Percentiles rank a stretch among this genome's conserved stretches.
Evolutionary conservation across 192 early-diverging fungal species (phyloP).

Genomic region (Ambispora gerdemannii): DNA sequence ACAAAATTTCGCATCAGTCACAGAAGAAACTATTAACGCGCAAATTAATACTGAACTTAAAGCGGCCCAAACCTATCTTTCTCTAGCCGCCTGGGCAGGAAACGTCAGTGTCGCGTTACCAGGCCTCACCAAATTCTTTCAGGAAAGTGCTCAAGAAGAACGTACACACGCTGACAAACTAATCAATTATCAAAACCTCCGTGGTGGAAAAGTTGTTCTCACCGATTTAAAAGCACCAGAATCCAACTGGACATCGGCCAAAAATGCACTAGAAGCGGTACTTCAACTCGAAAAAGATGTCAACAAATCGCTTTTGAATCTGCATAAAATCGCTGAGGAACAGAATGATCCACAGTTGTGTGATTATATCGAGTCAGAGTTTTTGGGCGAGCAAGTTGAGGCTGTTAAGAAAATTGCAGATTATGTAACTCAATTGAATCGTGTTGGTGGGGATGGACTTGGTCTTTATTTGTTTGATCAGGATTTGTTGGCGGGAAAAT

Average conservation of each 20-base stretch:
- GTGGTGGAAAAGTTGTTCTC: conserved; percentile 55
- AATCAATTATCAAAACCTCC: conserved; percentile 53
- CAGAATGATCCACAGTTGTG: conserved; percentile 54
- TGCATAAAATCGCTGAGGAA: conserved; percentile 51
- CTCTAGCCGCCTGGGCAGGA: conserved; percentile 51
- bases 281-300: conserved; percentile 62
- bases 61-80: conserved; percentile 56
- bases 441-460: conserved; percentile 50
- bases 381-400: conserved; percentile 52
- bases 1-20: conserved; percentile 52
- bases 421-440: conserved; percentile 54
- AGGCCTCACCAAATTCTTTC: conserved; percentile 55
- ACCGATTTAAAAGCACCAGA: conserved; percentile 51
- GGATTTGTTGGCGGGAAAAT: neutral
- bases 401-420: conserved; percentile 55
- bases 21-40: conserved; percentile 55
- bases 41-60: conserved; percentile 60
- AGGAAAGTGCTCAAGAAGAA: conserved; percentile 48
- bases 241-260: conserved; percentile 54
- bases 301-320: conserved; percentile 54
- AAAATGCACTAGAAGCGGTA: conserved; percentile 55
- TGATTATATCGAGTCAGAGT: conserved; percentile 51
- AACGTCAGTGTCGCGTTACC: conserved; percentile 46
- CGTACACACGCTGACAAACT: conserved; percentile 47
- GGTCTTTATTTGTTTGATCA: conserved; percentile 36